These are phyloP conservation scores for Leishmania aethiopica DNA, from an alignment of 208 protist species.

Conservation along the genomic window DNA sequence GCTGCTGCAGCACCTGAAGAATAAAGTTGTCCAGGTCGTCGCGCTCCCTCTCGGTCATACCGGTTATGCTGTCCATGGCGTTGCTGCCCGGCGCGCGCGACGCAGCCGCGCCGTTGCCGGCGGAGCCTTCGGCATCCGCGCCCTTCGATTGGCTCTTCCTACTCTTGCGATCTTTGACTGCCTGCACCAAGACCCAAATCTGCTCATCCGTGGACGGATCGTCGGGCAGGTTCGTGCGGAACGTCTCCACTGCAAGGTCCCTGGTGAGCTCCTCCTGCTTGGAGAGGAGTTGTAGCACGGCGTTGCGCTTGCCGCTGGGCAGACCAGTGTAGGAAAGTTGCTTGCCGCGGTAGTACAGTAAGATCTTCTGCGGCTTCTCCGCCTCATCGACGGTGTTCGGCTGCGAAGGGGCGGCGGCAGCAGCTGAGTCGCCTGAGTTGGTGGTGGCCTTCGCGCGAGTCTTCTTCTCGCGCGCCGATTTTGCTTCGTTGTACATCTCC, in stretches of 20 bases:
- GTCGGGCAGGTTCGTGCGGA: conserved; percentile 66
- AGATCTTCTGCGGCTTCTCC: conserved; percentile 69
- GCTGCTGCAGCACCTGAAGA: conserved; percentile 66
- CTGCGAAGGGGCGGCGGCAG: neutral
- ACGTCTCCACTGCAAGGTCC: conserved; percentile 63
- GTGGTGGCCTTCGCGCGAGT: conserved; percentile 2
- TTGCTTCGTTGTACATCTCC: conserved; percentile 44
- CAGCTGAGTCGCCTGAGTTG: neutral
- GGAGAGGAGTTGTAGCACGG: conserved; percentile 70
- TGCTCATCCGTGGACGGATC: conserved; percentile 48
- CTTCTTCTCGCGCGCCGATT: conserved; percentile 56
- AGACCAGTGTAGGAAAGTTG: conserved; percentile 77
- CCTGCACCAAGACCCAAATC: conserved; percentile 57
- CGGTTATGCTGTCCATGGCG: conserved; percentile 9
- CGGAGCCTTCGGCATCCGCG: neutral
- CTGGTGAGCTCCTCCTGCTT: conserved; percentile 63
- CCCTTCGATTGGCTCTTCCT: conserved; percentile 24
- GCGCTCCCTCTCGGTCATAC: conserved; percentile 68
- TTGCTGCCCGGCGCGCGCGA: neutral
- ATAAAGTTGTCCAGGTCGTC: conserved; percentile 83
- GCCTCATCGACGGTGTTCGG: conserved; percentile 23
- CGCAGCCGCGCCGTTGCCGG: conserved; percentile 6
- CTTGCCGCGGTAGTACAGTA: conserved; percentile 63
- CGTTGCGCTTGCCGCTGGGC: conserved; percentile 65
- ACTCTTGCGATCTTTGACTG: conserved; percentile 33